Base-by-base conservation (phyloP, 1,139 yeast species). In the Saccharomyces hybrid region DNA sequence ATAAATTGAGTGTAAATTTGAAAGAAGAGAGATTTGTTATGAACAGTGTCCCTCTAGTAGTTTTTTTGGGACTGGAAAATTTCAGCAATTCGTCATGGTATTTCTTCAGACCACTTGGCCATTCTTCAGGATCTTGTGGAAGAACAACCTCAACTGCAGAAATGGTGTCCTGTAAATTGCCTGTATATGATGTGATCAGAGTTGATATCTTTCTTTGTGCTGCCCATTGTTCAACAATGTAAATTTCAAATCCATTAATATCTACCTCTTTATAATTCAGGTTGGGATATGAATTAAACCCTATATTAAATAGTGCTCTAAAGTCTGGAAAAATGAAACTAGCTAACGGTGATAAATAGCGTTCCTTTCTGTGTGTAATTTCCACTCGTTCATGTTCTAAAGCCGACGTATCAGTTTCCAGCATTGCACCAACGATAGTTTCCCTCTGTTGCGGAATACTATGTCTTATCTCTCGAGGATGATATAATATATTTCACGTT, bases 1-100 rank as follows among this genome's bases (percentile, higher is more conserved):
- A 77, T 53, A 91, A 71, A 62, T 85, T 86, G 53, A 89, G 71
- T 55, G 82, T 78, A 6, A 95, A 84, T 0, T 96, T 95, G 56
- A 93, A 78, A 1, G 88, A 81, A 0, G 96, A 81, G 27, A 91
- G 70, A 63, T 88, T 88, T 0, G 97, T 87, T n/a, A 93, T 88
- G 65, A 85, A 89, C 44, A 91, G 75, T 25, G 79, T 77, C 1
- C 88, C 87, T 27, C 66, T 60, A 4, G 76, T 77, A 9, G 82
- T 79, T 41, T 75, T 74, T 54, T 82, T 82, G 0, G 82, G 78
- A 31, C 78, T 75, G 4, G 83, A 75, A 54, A 80, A 80, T 28
- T 80, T 75, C 56, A 80, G 73, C 34, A 90, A 74, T 60, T 86
- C 93, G 53, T 79, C 81, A 57, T 90, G 75, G 63, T 86, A 88